Evolutionary conservation across 306 rosid genomes (phyloP), one percentile per base, ranked within the genome.

Genomic region (Glycine soja): DNA sequence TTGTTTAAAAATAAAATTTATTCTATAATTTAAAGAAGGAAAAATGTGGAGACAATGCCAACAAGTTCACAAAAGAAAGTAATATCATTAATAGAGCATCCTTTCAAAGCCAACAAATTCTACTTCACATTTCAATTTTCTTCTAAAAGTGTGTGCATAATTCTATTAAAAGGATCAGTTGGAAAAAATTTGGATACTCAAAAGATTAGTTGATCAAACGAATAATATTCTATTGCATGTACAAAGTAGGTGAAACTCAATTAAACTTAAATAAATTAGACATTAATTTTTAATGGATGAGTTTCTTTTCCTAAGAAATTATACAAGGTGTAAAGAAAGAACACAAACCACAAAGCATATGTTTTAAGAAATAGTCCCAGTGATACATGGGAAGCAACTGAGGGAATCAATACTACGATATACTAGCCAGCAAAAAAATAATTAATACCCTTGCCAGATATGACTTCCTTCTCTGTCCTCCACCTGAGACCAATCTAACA

Each of bases 381-480:
- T 32, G 36, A 63, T 52, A 76, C 48, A 80, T 10, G 46, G 56
- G 13, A 80, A 74, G 68, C 32, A 72, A 58, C 78, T 15, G 63
- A 40, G 51, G 52, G 73, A 58, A 54, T 59, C 73, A 68, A 19
- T 40, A 59, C 32, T 34, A 72, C 34, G 73, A 67, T 61, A 47
- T 54, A 62, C 79, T 19, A 72, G 81, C 66, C 57, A 59, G 52
- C 54, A 56, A 76, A 65, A 82, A 48, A 78, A 75, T 14, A 68
- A 72, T 54, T 61, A 75, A 81, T 92, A 95, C 99, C 99, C 84
- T 95, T 95, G 81, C 97, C 97, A 82, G 97, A 88, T 42, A 88
- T 77, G 9, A 95, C 99, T 87, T 95, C 99, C 87, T 93, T 93
- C 83, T 95, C 97, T 40, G 91, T 89, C 86, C 99, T 89, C 99